phyloP scores from a whole-genome alignment of 1,139 yeast species.

The Suhomyces chickasaworum region DNA sequence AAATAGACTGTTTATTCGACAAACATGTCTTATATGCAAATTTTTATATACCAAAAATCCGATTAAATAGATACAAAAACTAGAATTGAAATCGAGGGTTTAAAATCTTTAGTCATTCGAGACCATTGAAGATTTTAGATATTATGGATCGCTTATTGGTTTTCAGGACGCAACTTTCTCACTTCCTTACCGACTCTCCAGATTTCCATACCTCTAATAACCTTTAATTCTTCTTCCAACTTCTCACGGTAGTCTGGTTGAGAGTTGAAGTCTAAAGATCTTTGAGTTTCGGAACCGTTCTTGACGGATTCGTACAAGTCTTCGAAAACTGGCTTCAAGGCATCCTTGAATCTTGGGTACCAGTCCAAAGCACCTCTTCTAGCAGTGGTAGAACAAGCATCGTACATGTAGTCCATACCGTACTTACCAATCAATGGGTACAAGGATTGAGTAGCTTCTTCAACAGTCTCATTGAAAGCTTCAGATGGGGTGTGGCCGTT shows the following conservation, averaged over 20 bases:
- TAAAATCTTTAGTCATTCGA: slow-evolving; percentile 32
- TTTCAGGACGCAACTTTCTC: slow-evolving; percentile 98
- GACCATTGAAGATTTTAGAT: slow-evolving; percentile 27
- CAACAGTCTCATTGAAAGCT: slow-evolving; percentile 99
- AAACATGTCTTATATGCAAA: slow-evolving; percentile 40
- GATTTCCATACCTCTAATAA: slow-evolving; percentile 97
- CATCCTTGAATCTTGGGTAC: slow-evolving; percentile 99
- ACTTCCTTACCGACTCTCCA: slow-evolving; percentile 99
- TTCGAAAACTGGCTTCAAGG: slow-evolving; percentile 97
- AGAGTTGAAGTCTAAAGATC: slow-evolving; percentile 98
- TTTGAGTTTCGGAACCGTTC: slow-evolving; percentile 96
- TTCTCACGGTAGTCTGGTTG: slow-evolving; percentile 96
- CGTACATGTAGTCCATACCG: slow-evolving; percentile 99
- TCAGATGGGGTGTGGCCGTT: slow-evolving; percentile 99
- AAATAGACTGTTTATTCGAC: slow-evolving; percentile 41
- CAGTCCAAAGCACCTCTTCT: slow-evolving; percentile 99
- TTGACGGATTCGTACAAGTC: slow-evolving; percentile 93
- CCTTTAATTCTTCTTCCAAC: slow-evolving; percentile 89
- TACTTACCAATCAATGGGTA: slow-evolving; percentile 98
- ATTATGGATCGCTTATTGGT: slow-evolving; percentile 57
- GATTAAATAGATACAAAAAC: slow-evolving; percentile 19
- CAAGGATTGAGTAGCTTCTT: slow-evolving; percentile 98
- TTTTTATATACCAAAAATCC: slow-evolving; percentile 20
- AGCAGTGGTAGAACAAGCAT: slow-evolving; percentile 99
- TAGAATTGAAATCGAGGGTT: slow-evolving; percentile 28